These are phyloP conservation scores for Thielaviopsis punctulata DNA, from an alignment of 2,329 filamentous ascomycete genomes.

Conservation along the genomic window DNA sequence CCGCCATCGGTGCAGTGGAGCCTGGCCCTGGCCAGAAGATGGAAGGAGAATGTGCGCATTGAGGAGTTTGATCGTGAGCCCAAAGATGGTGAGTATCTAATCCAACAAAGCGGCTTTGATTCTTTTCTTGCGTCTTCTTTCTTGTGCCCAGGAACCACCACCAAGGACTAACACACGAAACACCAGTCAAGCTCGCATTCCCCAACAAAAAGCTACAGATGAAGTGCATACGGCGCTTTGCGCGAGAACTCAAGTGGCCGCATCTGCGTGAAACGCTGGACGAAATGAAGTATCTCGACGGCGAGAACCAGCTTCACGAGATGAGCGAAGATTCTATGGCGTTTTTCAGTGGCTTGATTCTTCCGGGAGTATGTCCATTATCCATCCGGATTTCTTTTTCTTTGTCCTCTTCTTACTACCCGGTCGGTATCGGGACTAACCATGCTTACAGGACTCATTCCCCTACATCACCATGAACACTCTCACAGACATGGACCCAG, in stretches of 20 bases:
- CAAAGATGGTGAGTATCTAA: slow-evolving; percentile 5
- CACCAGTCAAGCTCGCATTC: slow-evolving; percentile 45
- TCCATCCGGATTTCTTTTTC: too few relatives aligned
- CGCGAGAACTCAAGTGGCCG: slow-evolving; percentile 59
- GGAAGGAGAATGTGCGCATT: slow-evolving; percentile 53
- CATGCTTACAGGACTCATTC: slow-evolving; percentile 32
- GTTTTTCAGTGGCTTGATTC: slow-evolving; percentile 57
- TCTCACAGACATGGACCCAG: slow-evolving; percentile 56
- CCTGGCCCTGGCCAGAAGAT: slow-evolving; percentile 54
- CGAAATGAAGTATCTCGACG: slow-evolving; percentile 41
- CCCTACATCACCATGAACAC: slow-evolving; percentile 67
- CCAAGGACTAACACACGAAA: too few relatives aligned
- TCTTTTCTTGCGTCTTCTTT: too few relatives aligned
- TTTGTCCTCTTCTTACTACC: not conserved
- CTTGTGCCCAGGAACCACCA: too few relatives aligned
- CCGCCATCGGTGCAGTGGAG: slow-evolving; percentile 58
- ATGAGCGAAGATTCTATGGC: slow-evolving; percentile 57
- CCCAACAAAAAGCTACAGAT: slow-evolving; percentile 50
- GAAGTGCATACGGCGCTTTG: slow-evolving; percentile 51
- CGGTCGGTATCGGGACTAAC: slow-evolving; percentile 3
- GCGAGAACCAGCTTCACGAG: slow-evolving; percentile 38
- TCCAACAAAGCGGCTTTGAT: not conserved
- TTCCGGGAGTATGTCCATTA: slow-evolving; percentile 46
- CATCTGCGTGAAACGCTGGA: slow-evolving; percentile 49
- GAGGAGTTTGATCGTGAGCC: slow-evolving; percentile 34